Evolutionary conservation across 2,329 filamentous ascomycete species (phyloP).

Genomic region (Neodidymelliopsis sp.): DNA sequence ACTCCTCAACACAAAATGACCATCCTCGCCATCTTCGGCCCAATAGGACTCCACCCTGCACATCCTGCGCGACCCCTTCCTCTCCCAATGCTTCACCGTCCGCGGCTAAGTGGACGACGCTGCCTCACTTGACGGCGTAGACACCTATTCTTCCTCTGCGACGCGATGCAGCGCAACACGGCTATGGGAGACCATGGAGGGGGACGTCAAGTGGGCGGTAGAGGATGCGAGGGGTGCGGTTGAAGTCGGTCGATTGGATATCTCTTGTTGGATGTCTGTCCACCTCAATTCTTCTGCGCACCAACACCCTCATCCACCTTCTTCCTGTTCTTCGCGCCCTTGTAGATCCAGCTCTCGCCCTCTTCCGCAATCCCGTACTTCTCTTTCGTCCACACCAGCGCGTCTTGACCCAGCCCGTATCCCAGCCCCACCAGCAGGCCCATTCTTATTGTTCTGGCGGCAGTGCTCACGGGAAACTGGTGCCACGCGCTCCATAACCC

Average conservation of each 20-base stretch:
- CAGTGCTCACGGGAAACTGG: constrained; percentile 74
- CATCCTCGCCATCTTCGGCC: constrained; percentile 41
- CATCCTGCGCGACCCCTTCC: constrained; percentile 53
- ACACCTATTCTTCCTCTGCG: constrained; percentile 40
- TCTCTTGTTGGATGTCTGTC: neutral
- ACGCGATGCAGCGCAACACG: constrained; percentile 29
- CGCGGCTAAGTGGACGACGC: constrained; percentile 51
- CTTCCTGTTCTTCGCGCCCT: constrained; percentile 46
- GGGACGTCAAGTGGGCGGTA: constrained; percentile 36
- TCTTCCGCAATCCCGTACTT: constrained; percentile 16
- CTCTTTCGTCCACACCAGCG: constrained; percentile 67
- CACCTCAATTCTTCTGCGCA: neutral
- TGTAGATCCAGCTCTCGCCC: constrained; percentile 53
- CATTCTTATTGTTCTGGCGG: constrained; percentile 72
- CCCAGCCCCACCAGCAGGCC: constrained; percentile 79
- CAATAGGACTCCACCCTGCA: constrained; percentile 63
- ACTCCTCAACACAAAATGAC: constrained; percentile 25
- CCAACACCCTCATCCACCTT: neutral
- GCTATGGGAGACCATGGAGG: constrained; percentile 36
- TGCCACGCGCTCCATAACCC: constrained; percentile 88
- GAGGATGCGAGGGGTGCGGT: constrained; percentile 30
- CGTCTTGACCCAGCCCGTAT: constrained; percentile 84
- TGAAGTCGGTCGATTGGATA: too few relatives aligned
- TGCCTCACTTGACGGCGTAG: constrained; percentile 11
- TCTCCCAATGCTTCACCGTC: constrained; percentile 52